A percentile compares a stretch with the other conserved stretches of the same genome.
Conservation (phyloP, 2,329 filamentous ascomycete genomes). For the Scytalidium lignicola region DNA sequence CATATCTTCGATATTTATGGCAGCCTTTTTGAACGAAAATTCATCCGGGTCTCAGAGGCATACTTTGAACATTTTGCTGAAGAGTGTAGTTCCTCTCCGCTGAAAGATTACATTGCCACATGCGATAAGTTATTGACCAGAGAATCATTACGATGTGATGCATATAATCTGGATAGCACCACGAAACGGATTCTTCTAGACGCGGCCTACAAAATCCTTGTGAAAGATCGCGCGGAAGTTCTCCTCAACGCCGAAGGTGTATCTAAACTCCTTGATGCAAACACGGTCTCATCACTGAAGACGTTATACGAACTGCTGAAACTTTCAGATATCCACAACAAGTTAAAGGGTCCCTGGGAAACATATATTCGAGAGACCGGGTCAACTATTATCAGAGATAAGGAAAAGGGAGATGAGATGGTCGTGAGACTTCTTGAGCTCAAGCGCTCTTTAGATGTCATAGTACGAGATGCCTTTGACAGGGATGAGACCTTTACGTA, state of each 20-base stretch:
- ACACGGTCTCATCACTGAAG: slow-evolving; percentile 65
- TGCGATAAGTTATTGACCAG: slow-evolving; percentile 63
- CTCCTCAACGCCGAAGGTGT: slow-evolving; percentile 64
- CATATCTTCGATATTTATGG: slow-evolving; percentile 80
- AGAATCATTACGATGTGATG: slow-evolving; percentile 73
- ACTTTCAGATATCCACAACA: slow-evolving; percentile 63
- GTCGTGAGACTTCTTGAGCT: slow-evolving; percentile 75
- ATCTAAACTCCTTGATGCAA: slow-evolving; percentile 65
- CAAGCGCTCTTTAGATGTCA: slow-evolving; percentile 71
- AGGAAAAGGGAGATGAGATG: slow-evolving; percentile 77
- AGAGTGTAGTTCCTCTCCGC: slow-evolving; percentile 52
- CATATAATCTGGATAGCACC: slow-evolving; percentile 74
- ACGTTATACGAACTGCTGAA: slow-evolving; percentile 74
- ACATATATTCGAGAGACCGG: slow-evolving; percentile 75
- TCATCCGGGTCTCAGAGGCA: slow-evolving; percentile 60
- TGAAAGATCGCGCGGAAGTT: slow-evolving; percentile 61
- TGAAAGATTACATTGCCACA: slow-evolving; percentile 71
- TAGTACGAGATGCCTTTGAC: slow-evolving; percentile 72
- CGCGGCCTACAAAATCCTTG: slow-evolving; percentile 66
- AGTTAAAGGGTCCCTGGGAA: slow-evolving; percentile 68
- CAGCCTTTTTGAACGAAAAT: slow-evolving; percentile 70
- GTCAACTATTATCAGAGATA: slow-evolving; percentile 72
- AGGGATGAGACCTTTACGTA: slow-evolving; percentile 73
- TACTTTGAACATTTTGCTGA: slow-evolving; percentile 70
- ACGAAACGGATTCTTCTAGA: slow-evolving; percentile 75